A percentile compares a stretch with the other conserved stretches of the same genome.
These are phyloP conservation scores for Eutypella sp. DNA, from an alignment of 2,329 filamentous ascomycete species.

Conservation along the genomic window DNA sequence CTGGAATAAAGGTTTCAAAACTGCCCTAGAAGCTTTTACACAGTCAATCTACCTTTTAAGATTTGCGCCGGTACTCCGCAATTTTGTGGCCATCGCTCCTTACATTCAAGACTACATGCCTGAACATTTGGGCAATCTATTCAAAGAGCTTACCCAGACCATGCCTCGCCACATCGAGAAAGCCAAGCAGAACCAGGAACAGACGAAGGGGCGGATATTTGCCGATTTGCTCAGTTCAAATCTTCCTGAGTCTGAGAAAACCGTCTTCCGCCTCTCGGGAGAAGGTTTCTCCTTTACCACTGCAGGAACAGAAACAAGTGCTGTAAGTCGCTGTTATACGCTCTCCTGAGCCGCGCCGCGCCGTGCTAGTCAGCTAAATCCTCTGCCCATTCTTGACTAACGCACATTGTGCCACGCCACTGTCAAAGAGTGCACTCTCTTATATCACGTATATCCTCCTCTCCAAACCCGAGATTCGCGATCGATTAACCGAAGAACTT, in stretches of 20 bases:
- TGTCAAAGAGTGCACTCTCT: slow-evolving; percentile 26
- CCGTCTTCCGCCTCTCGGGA: slow-evolving; percentile 28
- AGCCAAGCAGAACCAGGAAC: slow-evolving; percentile 26
- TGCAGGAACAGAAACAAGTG: slow-evolving; percentile 36
- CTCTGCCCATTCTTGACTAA: slow-evolving; percentile 26
- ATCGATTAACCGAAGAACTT: slow-evolving; percentile 30
- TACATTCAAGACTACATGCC: slow-evolving; percentile 15
- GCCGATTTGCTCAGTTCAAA: slow-evolving; percentile 28
- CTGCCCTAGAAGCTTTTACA: slow-evolving; percentile 16
- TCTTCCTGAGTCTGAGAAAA: slow-evolving; percentile 31
- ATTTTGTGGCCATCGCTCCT: slow-evolving; percentile 13
- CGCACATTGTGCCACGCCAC: background rate
- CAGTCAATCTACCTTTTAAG: slow-evolving; percentile 17
- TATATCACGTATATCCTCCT: slow-evolving; percentile 32
- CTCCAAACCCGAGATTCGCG: slow-evolving; percentile 22
- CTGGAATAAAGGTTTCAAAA: slow-evolving; percentile 21
- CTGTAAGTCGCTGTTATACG: slow-evolving; percentile 13
- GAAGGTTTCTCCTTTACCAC: slow-evolving; percentile 34
- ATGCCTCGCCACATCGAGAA: slow-evolving; percentile 24
- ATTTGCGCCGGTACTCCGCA: slow-evolving; percentile 13
- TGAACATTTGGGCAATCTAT: slow-evolving; percentile 9
- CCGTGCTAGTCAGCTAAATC: slow-evolving; percentile 12
- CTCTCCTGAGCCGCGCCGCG: too few relatives aligned
- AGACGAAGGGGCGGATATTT: slow-evolving; percentile 30
- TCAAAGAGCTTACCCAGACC: slow-evolving; percentile 8